phyloP scores from a whole-genome alignment of 2,329 filamentous ascomycete genomes.

The Phaeosphaeria sp. region DNA sequence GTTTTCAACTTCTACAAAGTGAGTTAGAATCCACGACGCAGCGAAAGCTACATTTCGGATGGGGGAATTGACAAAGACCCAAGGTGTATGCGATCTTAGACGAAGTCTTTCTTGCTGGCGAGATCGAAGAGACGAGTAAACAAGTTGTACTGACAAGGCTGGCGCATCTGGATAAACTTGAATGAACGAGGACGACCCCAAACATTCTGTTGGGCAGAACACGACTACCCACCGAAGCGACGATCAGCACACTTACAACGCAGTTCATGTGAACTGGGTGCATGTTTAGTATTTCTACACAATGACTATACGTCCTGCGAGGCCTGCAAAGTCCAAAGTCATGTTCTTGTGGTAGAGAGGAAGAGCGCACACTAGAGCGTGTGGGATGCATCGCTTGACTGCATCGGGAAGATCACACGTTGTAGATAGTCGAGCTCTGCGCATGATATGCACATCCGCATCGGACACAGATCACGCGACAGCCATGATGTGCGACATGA shows the following conservation, averaged over 20 bases:
- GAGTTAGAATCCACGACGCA: constrained; percentile 27
- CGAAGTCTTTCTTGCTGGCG: constrained; percentile 95
- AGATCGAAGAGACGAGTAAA: constrained; percentile 99
- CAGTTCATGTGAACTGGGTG: not conserved
- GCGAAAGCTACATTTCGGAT: not conserved
- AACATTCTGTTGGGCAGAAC: not conserved
- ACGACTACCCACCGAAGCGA: not conserved
- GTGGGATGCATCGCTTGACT: not conserved
- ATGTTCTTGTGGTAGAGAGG: not conserved
- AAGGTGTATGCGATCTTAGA: constrained; percentile 97
- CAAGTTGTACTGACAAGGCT: constrained; percentile 93
- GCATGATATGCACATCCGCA: not conserved
- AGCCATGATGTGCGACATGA: not conserved
- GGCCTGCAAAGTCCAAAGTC: not conserved
- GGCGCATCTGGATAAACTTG: constrained; percentile 95
- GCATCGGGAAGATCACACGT: no score
- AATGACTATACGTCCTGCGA: no score
- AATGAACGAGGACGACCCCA: constrained; percentile 60
- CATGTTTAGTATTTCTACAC: no score
- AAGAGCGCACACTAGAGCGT: not conserved
- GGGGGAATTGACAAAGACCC: constrained; percentile 14
- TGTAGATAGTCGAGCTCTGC: not conserved
- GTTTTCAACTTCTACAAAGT: constrained; percentile 76
- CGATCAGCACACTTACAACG: not conserved
- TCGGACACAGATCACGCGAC: not conserved